A percentile compares a stretch with the other conserved stretches of the same genome.
Evolutionary conservation across 1,284 basidiomycete species (phyloP).

Genomic region (Rhodotorula sp.): DNA sequence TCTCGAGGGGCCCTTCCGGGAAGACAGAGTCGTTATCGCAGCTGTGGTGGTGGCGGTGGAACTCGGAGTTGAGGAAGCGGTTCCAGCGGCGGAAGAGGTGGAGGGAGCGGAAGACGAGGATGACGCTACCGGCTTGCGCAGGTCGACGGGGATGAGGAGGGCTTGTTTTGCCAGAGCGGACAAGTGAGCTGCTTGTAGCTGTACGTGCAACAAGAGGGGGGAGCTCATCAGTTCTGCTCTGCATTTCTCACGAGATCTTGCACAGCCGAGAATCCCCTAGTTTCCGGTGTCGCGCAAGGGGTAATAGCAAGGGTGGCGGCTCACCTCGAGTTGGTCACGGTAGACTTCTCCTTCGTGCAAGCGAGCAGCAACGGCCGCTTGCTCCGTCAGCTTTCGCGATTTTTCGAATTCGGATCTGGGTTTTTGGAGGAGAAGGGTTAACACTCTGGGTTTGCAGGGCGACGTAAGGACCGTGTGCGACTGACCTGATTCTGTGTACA

Average conservation of each 20-base stretch:
- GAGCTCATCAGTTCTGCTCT: not conserved
- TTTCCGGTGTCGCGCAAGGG: not conserved
- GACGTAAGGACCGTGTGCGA: not conserved
- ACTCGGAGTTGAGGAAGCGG: too few relatives aligned
- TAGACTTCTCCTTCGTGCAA: conserved; percentile 28
- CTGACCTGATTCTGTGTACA: conserved; percentile 23
- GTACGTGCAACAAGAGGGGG: not conserved
- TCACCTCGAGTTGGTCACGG: conserved; percentile 32
- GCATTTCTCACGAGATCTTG: too few relatives aligned
- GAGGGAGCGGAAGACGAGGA: not conserved
- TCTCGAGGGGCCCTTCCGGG: not conserved
- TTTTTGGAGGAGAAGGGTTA: too few relatives aligned
- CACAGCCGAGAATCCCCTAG: too few relatives aligned
- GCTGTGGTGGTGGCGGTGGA: not conserved
- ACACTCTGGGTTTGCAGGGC: not conserved
- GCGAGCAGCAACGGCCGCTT: not conserved
- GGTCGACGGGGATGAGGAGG: conserved; percentile 25
- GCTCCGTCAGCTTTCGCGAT: not conserved
- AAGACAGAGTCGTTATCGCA: too few relatives aligned
- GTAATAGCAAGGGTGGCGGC: not conserved
- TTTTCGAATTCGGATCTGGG: conserved; percentile 28
- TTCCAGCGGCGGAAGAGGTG: not conserved
- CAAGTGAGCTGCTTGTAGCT: conserved; percentile 30
- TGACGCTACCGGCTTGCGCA: conserved; percentile 1
- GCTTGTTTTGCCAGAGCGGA: not conserved